phyloP scores from a whole-genome alignment of 2,329 filamentous ascomycete genomes.

The Pseudomassariella vexata region DNA sequence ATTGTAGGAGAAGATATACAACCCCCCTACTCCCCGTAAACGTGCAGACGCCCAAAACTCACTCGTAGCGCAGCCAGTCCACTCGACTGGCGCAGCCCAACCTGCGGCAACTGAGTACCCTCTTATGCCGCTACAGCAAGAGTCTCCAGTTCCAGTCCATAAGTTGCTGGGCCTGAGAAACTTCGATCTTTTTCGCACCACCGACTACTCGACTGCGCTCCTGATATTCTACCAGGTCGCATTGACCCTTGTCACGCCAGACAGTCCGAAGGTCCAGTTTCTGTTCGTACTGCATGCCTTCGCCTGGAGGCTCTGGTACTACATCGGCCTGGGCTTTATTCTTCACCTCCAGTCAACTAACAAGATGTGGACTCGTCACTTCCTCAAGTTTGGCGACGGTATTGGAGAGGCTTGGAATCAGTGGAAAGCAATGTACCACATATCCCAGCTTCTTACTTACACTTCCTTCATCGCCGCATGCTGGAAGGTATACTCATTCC shows the following conservation, averaged over 20 bases:
- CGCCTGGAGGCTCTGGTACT: constrained; percentile 87
- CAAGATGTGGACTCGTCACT: constrained; percentile 96
- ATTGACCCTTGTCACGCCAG: constrained; percentile 70
- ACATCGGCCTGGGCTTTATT: constrained; percentile 78
- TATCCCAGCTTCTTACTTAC: constrained; percentile 88
- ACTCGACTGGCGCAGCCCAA: constrained; percentile 10
- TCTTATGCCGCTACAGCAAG: no score
- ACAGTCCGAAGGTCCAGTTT: constrained; percentile 67
- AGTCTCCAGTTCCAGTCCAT: constrained; percentile 64
- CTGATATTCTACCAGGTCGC: constrained; percentile 69
- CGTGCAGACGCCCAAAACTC: constrained; percentile 26
- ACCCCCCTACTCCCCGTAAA: constrained; percentile 73
- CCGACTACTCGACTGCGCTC: constrained; percentile 75
- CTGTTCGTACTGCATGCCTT: constrained; percentile 78
- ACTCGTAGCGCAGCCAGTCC: constrained; percentile 7
- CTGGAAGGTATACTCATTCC: constrained; percentile 94
- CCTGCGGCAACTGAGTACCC: constrained; percentile 12
- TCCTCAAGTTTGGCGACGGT: constrained; percentile 91
- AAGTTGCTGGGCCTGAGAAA: constrained; percentile 78
- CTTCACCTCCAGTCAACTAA: constrained; percentile 79
- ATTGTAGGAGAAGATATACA: constrained; percentile 88
- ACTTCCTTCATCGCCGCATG: constrained; percentile 82
- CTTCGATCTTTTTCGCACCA: constrained; percentile 81
- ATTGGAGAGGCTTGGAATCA: constrained; percentile 91
- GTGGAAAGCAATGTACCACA: constrained; percentile 94